Conservation (phyloP, 306 rosid genomes). For the Sicyos edulis region DNA sequence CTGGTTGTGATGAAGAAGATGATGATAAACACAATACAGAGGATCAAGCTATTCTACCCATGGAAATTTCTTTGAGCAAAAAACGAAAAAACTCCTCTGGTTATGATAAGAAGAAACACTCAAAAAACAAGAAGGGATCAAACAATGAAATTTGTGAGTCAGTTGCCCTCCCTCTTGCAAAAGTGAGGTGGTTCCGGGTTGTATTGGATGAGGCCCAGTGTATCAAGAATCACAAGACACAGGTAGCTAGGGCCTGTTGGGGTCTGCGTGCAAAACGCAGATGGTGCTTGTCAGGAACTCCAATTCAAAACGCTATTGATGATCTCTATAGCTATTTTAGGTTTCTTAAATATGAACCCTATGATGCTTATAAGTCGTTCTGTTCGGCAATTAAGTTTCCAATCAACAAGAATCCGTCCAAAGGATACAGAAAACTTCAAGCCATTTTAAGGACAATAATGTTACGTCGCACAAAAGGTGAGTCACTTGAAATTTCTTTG, state of each 20-base stretch:
- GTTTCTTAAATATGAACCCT: constrained; percentile 92
- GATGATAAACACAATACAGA: constrained; percentile 54
- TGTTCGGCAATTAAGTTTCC: constrained; percentile 68
- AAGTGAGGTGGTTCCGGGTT: constrained; percentile 97
- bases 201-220: constrained; percentile 99
- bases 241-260: constrained; percentile 97
- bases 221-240: constrained; percentile 93
- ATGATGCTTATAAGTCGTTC: constrained; percentile 55
- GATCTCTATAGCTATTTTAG: constrained; percentile 97
- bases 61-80: constrained; percentile 33
- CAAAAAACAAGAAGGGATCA: constrained; percentile 45
- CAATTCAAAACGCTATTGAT: constrained; percentile 98
- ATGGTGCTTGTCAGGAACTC: constrained; percentile 99
- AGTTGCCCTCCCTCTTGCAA: constrained; percentile 79
- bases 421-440: constrained; percentile 85
- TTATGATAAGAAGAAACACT: constrained; percentile 37
- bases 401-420: constrained; percentile 58
- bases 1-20: constrained; percentile 73
- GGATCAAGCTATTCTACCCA: constrained; percentile 27
- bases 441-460: constrained; percentile 80
- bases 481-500: constrained; percentile 18
- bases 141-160: constrained; percentile 42
- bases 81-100: constrained; percentile 62
- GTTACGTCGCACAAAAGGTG: constrained; percentile 98
- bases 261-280: constrained; percentile 99